Evolutionary conservation across 2,329 filamentous ascomycete species (phyloP).

Genomic region (Didymella pomorum): DNA sequence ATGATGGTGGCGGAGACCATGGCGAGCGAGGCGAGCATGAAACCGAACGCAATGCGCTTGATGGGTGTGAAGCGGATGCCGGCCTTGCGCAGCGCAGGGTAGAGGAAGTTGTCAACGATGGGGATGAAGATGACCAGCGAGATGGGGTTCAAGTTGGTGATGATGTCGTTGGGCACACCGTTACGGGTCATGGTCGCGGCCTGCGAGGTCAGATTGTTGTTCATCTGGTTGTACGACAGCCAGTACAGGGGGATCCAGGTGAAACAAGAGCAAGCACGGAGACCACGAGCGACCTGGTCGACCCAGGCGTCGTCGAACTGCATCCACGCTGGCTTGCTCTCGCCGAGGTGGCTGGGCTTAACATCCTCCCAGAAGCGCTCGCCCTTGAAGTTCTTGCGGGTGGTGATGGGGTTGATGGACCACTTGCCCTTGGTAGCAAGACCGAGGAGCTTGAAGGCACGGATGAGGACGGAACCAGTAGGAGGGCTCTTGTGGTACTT

Average conservation of each 20-base stretch:
- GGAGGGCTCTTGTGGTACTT: conserved; percentile 71
- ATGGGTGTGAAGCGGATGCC: conserved; percentile 62
- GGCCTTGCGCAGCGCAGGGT: conserved; percentile 58
- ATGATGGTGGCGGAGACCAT: conserved; percentile 61
- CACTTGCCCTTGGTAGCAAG: conserved; percentile 70
- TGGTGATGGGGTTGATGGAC: conserved; percentile 67
- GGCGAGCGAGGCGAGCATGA: conserved; percentile 56
- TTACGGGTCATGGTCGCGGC: conserved; percentile 62
- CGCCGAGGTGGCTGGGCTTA: conserved; percentile 70
- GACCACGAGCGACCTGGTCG: conserved; percentile 58
- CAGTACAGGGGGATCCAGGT: conserved; percentile 62
- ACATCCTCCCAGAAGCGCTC: conserved; percentile 71
- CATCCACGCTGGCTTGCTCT: conserved; percentile 73
- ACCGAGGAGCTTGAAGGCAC: conserved; percentile 68
- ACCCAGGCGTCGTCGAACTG: conserved; percentile 86
- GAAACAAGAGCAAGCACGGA: conserved; percentile 53
- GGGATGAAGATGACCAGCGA: conserved; percentile 64
- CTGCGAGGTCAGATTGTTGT: conserved; percentile 64
- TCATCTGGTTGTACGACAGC: conserved; percentile 63
- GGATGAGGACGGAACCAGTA: conserved; percentile 74
- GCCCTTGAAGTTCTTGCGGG: conserved; percentile 65
- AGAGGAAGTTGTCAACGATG: conserved; percentile 62
- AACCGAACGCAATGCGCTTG: conserved; percentile 62
- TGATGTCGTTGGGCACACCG: conserved; percentile 64
- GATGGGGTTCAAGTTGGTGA: conserved; percentile 64